Base-by-base conservation (phyloP, 148 eudicot species). In the Fagopyrum homotropicum region DNA sequence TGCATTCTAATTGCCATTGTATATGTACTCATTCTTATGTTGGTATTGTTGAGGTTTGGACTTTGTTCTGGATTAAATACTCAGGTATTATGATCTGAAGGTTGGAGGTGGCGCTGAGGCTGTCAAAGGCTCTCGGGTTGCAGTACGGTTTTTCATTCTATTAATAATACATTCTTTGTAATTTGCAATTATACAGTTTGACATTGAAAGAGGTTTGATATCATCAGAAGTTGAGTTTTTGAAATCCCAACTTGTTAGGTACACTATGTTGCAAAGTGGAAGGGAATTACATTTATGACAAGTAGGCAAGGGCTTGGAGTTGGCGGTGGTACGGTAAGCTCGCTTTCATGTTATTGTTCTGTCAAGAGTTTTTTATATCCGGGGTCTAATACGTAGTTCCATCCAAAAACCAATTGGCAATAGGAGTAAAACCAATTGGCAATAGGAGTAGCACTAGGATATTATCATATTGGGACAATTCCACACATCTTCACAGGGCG, bases 201-300 rank as follows among this genome's bases (percentile, higher is more conserved):
- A 30, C 35, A 1, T 30, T 1, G 2, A 30, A 30, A 30, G 56
- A 14, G 16, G 56, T 52, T n/a, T 52, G 56, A 52, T 52, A 52
- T 52, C 16, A 45, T 52, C 16, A 35, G 73, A 57, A 47, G 48
- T 66, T 56, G 43, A 69, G 57, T 9, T n/a, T 85, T 84, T 49
- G 52, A 7, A 6, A 0, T 49, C 11, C 10, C 10, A 49, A 7
- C 52, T 7, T 49, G 29, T 57, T 57, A 90, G 98, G 91, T 94
- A 14, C 97, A 94, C 79, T 94, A 94, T 81, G 98, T 94, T 74
- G 97, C 98, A 73, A 91, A 92, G 83, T 94, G 98, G 97, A 94
- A 83, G 83, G 81, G 81, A 69, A 82, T 94, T 78, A 94, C 98
- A 69, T 94, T 91, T 75, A 94, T 94, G 98, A 92, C 98, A 16